A percentile compares a stretch with the other conserved stretches of the same genome.
phyloP scores from a whole-genome alignment of 306 rosid genomes.

The Medicago ruthenica region DNA sequence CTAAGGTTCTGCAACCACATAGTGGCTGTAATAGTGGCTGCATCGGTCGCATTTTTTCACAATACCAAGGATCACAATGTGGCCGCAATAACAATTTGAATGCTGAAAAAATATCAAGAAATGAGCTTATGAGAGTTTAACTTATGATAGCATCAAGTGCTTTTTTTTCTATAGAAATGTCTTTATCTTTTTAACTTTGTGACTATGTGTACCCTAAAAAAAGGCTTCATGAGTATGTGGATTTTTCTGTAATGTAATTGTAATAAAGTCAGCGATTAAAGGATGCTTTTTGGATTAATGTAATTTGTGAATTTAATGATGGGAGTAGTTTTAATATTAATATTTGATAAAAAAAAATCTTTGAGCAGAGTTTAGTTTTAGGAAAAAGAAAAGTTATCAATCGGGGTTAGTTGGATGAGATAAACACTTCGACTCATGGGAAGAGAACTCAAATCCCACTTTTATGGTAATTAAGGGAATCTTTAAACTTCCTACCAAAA shows the following conservation, averaged over 20 bases:
- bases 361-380: too few species aligned
- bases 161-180: constrained; percentile 39
- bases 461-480: too few species aligned
- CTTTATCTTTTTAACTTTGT: constrained; percentile 18
- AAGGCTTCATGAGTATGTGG: constrained; percentile 9
- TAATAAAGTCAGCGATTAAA: neutral
- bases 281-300: too few species aligned
- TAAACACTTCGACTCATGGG: too few species aligned
- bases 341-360: too few species aligned
- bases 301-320: too few species aligned
- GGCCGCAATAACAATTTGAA: neutral
- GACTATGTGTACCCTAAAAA: neutral
- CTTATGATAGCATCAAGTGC: constrained; percentile 32
- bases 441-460: too few species aligned
- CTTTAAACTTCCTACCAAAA: too few species aligned
- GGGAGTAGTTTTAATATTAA: too few species aligned
- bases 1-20: neutral
- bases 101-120: constrained; percentile 37
- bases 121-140: constrained; percentile 29
- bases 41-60: neutral
- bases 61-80: neutral
- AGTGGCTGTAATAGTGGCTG: neutral
- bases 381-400: too few species aligned
- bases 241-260: constrained; percentile 32
- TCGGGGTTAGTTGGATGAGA: too few species aligned